Percentiles rank a stretch among this genome's conserved stretches.
Evolutionary conservation across 305 asterid species (phyloP).

Genomic region (Fraxinus dipetala): DNA sequence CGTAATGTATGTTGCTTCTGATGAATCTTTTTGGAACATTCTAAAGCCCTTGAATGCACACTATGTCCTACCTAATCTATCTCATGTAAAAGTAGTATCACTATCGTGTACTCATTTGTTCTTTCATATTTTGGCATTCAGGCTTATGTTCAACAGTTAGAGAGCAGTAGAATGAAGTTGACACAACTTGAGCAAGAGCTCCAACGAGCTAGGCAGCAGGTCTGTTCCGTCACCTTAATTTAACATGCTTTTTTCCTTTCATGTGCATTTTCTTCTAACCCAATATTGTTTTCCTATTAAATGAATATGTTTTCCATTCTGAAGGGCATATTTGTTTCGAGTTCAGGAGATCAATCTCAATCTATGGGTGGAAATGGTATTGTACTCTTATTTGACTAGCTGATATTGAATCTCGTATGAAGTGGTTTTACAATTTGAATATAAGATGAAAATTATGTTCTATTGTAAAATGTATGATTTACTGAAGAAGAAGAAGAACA

Average conservation of each 20-base stretch:
- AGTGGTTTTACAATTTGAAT: background rate
- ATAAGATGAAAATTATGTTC: constrained; percentile 1
- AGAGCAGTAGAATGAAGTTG: constrained; percentile 92
- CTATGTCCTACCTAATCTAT: background rate
- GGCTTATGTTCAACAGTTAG: constrained; percentile 95
- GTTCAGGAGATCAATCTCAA: constrained; percentile 82
- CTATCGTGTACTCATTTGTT: background rate
- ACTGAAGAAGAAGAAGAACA: background rate
- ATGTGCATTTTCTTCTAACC: constrained; percentile 13
- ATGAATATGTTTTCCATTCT: constrained; percentile 28
- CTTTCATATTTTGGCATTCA: constrained; percentile 30
- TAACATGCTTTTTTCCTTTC: background rate
- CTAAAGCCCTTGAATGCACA: background rate
- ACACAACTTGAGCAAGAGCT: constrained; percentile 95
- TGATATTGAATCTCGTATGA: constrained; percentile 9
- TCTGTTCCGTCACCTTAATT: constrained; percentile 1
- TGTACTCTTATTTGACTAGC: constrained; percentile 19
- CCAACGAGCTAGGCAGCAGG: constrained; percentile 96
- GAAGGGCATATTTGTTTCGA: constrained; percentile 47
- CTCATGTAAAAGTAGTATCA: background rate
- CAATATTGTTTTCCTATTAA: constrained; percentile 18
- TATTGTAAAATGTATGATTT: background rate
- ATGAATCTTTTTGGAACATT: background rate
- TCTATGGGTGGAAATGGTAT: constrained; percentile 54
- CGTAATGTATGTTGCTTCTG: background rate